Evolutionary conservation across 768 basidiomycete genomes (phyloP), one percentile per base, ranked within the genome.

Genomic region (Tricholoma saponaceum): DNA sequence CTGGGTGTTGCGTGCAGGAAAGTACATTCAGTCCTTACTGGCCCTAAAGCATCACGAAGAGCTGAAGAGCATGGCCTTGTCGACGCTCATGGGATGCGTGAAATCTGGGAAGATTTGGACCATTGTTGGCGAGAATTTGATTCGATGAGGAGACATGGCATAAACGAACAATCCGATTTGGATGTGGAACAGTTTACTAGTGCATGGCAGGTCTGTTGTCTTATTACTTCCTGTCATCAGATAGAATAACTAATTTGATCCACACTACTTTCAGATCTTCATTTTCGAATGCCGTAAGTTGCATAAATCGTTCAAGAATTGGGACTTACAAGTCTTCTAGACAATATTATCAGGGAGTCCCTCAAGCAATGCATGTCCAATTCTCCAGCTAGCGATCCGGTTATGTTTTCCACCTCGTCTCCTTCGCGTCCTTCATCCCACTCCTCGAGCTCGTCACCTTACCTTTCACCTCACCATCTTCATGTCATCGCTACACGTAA

Each of bases 61-160:
- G 76, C 76, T 1, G 79, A 81, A 49, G 74, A 83, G 8, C 77
- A 82, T 47, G 75, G 78, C 28, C 71, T 79, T 30, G 71, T 94
- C 23, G 84, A 90, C 62, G 84, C 82, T 26, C 76, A 81, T 33
- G 78, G 79, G 2, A 79, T 98, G 71, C 76, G 83, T 23, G 83
- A 87, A 58, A 86, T 92, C n/a, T 98, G 94, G 95, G 83, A 87
- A 26, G 81, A 82, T 26, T 82, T 97, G 9, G 90, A 92, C 59
- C 74, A 74, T 41, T 91, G 85, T 62, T 95, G 92, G 93, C 81
- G 88, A 33, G 90, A 93, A 43, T 86, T 97, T 51, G 91, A 92
- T 39, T 69, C 71, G 7, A 73, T 95, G 58, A 77, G 83, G 44
- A 72, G 76, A 43, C 65, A 64, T 32, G 61, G 68, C 30, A 46